Evolutionary conservation across 202 grass and related monocot species (phyloP).

Genomic region (Zoysia matrella): DNA sequence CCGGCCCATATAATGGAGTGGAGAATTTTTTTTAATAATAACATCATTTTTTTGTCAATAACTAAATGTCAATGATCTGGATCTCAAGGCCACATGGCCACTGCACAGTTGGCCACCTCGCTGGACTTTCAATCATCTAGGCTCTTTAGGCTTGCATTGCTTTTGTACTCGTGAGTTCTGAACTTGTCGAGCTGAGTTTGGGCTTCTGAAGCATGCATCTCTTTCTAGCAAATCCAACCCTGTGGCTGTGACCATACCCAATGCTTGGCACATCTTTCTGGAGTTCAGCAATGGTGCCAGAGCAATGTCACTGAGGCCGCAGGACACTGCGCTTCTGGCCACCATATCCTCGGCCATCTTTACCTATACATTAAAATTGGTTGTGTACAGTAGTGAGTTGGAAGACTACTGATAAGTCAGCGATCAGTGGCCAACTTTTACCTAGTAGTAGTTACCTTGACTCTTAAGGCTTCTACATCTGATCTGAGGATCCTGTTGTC

Average conservation of each 20-base stretch:
- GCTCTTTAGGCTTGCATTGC: conserved; percentile 47
- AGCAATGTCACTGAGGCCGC: conserved; percentile 64
- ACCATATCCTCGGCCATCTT: conserved; percentile 96
- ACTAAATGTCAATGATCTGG: no score
- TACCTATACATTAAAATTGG: conserved; percentile 53
- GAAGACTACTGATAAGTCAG: background rate
- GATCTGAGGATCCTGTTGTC: conserved; percentile 91
- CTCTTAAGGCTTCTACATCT: conserved; percentile 72
- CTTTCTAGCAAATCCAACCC: conserved; percentile 52
- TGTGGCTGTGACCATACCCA: conserved; percentile 50
- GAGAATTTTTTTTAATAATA: no score
- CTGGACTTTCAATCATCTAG: conserved; percentile 43
- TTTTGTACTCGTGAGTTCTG: conserved; percentile 55
- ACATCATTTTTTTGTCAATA: no score
- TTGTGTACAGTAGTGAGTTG: conserved; percentile 1
- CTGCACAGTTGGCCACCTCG: conserved; percentile 40
- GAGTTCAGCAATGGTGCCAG: conserved; percentile 66
- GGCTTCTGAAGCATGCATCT: conserved; percentile 40
- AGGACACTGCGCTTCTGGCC: conserved; percentile 59
- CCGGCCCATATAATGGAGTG: no score
- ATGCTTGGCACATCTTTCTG: conserved; percentile 54
- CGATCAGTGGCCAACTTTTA: background rate
- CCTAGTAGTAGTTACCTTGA: conserved; percentile 54
- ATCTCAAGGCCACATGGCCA: conserved; percentile 50
- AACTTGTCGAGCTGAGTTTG: conserved; percentile 42